A percentile compares a stretch with the other conserved stretches of the same genome.
Evolutionary conservation across 1,139 yeast species (phyloP).

Genomic region (Sporopachydermia cereana): DNA sequence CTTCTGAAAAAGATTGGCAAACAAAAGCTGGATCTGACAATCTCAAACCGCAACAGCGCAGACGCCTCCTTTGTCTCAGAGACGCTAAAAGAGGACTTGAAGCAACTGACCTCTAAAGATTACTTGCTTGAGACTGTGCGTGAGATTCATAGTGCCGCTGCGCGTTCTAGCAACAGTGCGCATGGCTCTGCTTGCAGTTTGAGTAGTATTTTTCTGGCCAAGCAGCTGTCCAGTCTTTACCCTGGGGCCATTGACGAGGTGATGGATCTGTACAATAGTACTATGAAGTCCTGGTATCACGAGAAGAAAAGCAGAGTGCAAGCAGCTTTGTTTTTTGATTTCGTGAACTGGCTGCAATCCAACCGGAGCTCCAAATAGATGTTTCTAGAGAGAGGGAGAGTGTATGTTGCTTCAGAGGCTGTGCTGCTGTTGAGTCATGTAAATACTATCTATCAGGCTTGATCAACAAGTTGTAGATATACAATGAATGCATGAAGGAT

Average conservation of each 20-base stretch:
- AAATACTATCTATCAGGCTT: too few species aligned
- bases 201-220: constrained; percentile 49
- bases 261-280: constrained; percentile 42
- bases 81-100: constrained; percentile 14
- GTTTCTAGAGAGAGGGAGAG: constrained; percentile 6
- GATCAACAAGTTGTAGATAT: too few species aligned
- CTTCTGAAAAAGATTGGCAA: constrained; percentile 59
- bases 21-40: constrained; percentile 10
- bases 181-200: constrained; percentile 49
- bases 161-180: constrained; percentile 36
- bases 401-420: constrained; percentile 5
- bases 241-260: constrained; percentile 26
- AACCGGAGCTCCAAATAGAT: constrained; percentile 19
- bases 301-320: constrained; percentile 37
- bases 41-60: not conserved
- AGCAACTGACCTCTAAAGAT: constrained; percentile 15
- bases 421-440: too few species aligned
- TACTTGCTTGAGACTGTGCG: constrained; percentile 22
- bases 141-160: constrained; percentile 31
- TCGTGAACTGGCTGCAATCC: constrained; percentile 66
- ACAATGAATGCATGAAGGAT: too few species aligned
- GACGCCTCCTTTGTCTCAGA: constrained; percentile 13
- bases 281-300: constrained; percentile 52
- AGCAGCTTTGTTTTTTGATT: constrained; percentile 60
- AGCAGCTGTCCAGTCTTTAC: constrained; percentile 32